Evolutionary conservation across 2,329 filamentous ascomycete species (phyloP), one percentile per base, ranked within the genome.

Genomic region (Venturia carpophila): DNA sequence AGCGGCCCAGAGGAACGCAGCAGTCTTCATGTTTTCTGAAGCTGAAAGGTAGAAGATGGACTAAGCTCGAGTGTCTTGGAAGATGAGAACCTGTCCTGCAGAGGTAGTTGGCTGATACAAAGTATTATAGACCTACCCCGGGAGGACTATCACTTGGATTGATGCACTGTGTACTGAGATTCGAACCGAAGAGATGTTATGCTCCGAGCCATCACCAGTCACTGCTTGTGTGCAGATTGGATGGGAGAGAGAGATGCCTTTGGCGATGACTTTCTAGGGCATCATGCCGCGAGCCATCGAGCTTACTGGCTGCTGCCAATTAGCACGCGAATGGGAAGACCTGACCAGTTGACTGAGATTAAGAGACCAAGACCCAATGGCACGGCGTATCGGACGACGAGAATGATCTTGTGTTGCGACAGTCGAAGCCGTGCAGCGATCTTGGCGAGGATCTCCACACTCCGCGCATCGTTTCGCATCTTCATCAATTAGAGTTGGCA

Each of bases 1-100:
- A n/a, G 47, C 42, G 2, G 30, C 30, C n/a, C 39, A 24, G 41
- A 63, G n/a, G 34, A 63, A 45, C 11, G 60, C 9, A n/a, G 60
- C 37, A 47, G 43, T n/a, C 43, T 39, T 63, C 62, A 63, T 63
- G 15, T 52, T 63, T 37, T 11, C 30, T 58, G 30, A n/a, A 58
- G 27, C 52, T 37, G 27, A 37, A 37, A n/a, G 15, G 15, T 58
- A 21, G 37, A 37, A n/a, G 30, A 58, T 5, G 19, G 52, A 56
- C 27, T 34, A 56, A 56, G 27, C 27, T 37, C 7, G 27, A n/a
- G 5, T 27, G 11, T 15, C 37, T 34, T 37, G 7, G 11, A 9
- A 24, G 13, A 27, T 49, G 11, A n/a, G n/a, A n/a, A n/a, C n/a
- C n/a, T n/a, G n/a, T n/a, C n/a, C n/a, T n/a, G n/a, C n/a, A n/a